A percentile compares a stretch with the other conserved stretches of the same genome.
Evolutionary conservation across 257 asterid genomes (phyloP).

Genomic region (Nicotiana otophora): DNA sequence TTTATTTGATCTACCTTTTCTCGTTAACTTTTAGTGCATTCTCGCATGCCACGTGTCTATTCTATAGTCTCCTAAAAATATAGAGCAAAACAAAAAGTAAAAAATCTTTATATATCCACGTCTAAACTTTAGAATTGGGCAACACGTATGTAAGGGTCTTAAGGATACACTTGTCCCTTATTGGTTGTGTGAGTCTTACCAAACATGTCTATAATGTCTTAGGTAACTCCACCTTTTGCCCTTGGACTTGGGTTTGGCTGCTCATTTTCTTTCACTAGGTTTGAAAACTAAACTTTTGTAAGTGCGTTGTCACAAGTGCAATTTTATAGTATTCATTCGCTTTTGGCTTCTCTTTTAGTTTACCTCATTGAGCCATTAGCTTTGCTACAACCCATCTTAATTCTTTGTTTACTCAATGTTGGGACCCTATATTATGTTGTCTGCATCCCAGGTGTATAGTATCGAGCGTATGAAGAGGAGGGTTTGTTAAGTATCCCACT

Average conservation of each 20-base stretch:
- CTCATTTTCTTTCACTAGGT: background rate
- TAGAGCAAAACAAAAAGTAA: background rate
- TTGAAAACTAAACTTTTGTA: background rate
- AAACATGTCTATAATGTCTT: background rate
- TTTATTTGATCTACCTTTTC: background rate
- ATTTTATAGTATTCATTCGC: background rate
- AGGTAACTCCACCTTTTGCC: background rate
- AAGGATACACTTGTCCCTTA: background rate
- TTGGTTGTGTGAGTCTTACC: background rate
- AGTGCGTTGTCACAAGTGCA: background rate
- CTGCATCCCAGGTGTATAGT: too few species aligned
- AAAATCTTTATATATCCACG: background rate
- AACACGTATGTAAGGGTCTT: background rate
- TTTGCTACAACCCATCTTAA: background rate
- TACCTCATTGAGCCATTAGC: background rate
- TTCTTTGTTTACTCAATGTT: too few species aligned
- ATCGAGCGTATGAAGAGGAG: too few species aligned
- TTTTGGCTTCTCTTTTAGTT: background rate
- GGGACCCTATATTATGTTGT: too few species aligned
- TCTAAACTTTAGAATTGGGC: background rate
- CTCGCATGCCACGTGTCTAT: background rate
- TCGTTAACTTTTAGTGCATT: background rate
- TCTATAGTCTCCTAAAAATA: background rate
- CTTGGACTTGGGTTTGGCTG: background rate
- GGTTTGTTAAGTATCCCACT: too few species aligned